Evolutionary conservation across 2,329 filamentous ascomycete genomes (phyloP).

Genomic region (Pyrenophora graminea): DNA sequence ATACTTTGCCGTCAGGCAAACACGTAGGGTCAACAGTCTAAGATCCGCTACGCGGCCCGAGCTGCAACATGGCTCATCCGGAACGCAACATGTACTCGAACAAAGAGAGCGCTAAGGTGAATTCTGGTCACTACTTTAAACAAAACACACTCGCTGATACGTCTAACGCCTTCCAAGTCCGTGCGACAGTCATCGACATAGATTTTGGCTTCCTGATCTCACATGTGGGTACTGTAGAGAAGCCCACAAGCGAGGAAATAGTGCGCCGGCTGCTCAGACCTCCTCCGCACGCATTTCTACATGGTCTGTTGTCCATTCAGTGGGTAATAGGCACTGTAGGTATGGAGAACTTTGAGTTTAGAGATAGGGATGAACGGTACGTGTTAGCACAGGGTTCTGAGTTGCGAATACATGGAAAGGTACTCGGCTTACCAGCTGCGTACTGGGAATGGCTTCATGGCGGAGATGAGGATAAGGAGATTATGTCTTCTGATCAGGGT

Average conservation of each 20-base stretch:
- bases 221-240: neutral
- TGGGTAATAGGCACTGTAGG: conserved; percentile 22
- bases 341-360: conserved; percentile 16
- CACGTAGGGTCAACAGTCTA: neutral
- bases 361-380: conserved; percentile 19
- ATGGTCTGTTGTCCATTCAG: conserved; percentile 23
- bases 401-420: conserved; percentile 11
- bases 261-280: conserved; percentile 17
- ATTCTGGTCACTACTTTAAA: conserved; percentile 9
- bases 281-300: conserved; percentile 23
- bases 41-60: neutral
- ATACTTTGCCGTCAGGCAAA: too few species aligned
- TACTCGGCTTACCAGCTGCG: conserved; percentile 22
- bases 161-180: neutral
- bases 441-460: conserved; percentile 31
- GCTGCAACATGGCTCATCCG: neutral
- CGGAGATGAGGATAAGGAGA: conserved; percentile 8
- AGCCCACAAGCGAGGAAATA: neutral
- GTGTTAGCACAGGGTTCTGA: conserved; percentile 16
- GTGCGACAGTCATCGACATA: neutral
- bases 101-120: conserved; percentile 20
- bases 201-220: conserved; percentile 3
- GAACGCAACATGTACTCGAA: conserved; percentile 19
- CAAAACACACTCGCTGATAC: neutral
- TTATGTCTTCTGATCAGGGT: conserved; percentile 16